Evolutionary conservation across 192 early-diverging fungal species (phyloP).

Genomic region (Rhizophagus sp.): DNA sequence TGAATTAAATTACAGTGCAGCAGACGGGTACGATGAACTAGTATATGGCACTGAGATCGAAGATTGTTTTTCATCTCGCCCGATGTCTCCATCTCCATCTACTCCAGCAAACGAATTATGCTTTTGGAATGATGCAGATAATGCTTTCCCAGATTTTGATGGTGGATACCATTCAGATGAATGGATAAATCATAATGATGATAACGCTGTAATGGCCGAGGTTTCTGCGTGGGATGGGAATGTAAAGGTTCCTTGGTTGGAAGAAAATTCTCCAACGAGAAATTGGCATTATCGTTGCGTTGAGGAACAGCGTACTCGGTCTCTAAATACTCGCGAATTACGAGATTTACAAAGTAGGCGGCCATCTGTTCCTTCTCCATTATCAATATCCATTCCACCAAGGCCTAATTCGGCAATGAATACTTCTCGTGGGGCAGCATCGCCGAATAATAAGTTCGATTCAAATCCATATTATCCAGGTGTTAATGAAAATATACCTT

Average conservation of each 20-base stretch:
- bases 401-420: not conserved
- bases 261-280: not conserved
- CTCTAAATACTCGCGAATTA: not conserved
- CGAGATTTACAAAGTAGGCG: conserved; percentile 12
- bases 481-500: conserved; percentile 8
- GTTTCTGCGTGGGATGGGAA: conserved; percentile 9
- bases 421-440: not conserved
- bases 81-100: not conserved
- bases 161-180: not conserved
- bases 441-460: not conserved
- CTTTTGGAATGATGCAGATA: not conserved
- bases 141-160: conserved; percentile 19
- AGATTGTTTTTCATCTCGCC: not conserved
- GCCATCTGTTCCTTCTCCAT: conserved; percentile 21
- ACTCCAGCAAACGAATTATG: not conserved
- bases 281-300: not conserved
- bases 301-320: not conserved
- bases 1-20: not conserved
- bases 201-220: not conserved
- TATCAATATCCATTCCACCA: conserved; percentile 23
- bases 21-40: not conserved
- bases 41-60: not conserved
- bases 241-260: conserved; percentile 15
- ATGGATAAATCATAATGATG: conserved; percentile 22
- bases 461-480: not conserved